A percentile compares a stretch with the other conserved stretches of the same genome.
phyloP scores from a whole-genome alignment of 2,329 filamentous ascomycete species.

The Blumeria hordei region DNA sequence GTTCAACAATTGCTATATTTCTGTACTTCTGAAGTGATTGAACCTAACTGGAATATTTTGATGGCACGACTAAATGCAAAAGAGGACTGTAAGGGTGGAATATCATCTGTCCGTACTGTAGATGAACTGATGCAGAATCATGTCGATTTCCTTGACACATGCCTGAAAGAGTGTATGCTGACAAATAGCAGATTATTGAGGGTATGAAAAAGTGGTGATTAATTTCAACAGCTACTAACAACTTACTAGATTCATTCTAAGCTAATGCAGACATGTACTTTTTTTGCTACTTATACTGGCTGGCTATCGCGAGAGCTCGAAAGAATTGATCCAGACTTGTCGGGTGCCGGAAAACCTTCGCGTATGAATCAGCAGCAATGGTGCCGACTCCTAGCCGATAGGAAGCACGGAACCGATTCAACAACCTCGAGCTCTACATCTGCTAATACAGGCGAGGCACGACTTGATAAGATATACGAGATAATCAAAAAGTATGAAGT shows the following conservation, averaged over 20 bases:
- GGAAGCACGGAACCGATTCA: constrained; percentile 18
- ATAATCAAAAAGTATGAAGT: constrained; percentile 79
- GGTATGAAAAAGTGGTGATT: constrained; percentile 23
- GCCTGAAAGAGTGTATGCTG: constrained; percentile 95
- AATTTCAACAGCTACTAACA: background rate
- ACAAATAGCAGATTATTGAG: constrained; percentile 86
- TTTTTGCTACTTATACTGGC: constrained; percentile 78
- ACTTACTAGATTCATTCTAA: constrained; percentile 69
- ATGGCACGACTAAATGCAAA: constrained; percentile 62
- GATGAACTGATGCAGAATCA: constrained; percentile 98
- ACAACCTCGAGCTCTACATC: constrained; percentile 5
- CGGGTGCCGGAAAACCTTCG: constrained; percentile 28
- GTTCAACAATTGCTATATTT: constrained; percentile 94
- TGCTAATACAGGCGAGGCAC: constrained; percentile 8
- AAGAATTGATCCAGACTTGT: constrained; percentile 58
- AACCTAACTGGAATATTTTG: constrained; percentile 86
- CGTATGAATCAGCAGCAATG: constrained; percentile 38
- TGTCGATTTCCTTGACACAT: constrained; percentile 93
- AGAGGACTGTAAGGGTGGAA: constrained; percentile 20
- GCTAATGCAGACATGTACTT: constrained; percentile 81
- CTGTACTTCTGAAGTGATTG: constrained; percentile 89
- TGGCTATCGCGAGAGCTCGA: constrained; percentile 69
- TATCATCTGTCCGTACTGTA: constrained; percentile 42
- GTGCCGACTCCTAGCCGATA: constrained; percentile 28
- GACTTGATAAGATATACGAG: constrained; percentile 36